These are phyloP conservation scores for Sporopachydermia lactativora DNA, from an alignment of 805 yeast genomes.

Conservation along the genomic window DNA sequence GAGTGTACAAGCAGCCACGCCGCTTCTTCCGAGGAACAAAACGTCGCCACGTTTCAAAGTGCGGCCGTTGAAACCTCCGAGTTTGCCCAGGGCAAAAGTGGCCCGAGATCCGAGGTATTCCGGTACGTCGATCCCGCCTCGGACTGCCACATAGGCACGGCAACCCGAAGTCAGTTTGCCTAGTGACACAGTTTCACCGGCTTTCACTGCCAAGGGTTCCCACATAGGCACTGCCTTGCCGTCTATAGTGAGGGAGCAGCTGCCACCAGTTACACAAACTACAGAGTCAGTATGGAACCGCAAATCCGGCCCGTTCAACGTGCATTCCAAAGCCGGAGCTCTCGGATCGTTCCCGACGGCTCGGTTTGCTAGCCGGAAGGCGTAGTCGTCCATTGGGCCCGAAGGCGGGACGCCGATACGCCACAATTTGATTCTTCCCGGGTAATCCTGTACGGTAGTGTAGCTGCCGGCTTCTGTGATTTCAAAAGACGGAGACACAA, in stretches of 20 bases:
- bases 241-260: slow-evolving; percentile 50
- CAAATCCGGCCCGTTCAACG: slow-evolving; percentile 76
- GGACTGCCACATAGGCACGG: slow-evolving; percentile 76
- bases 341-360: slow-evolving; percentile 74
- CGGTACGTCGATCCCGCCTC: slow-evolving; percentile 90
- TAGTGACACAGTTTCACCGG: slow-evolving; percentile 66
- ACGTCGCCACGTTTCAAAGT: slow-evolving; percentile 88
- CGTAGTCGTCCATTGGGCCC: slow-evolving; percentile 93
- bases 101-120: slow-evolving; percentile 94
- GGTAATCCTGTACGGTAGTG: slow-evolving; percentile 93
- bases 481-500: slow-evolving; percentile 76
- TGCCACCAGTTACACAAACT: slow-evolving; percentile 82
- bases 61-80: slow-evolving; percentile 94
- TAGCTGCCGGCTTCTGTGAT: slow-evolving; percentile 82
- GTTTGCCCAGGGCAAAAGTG: slow-evolving; percentile 78
- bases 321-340: slow-evolving; percentile 85
- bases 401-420: slow-evolving; percentile 95
- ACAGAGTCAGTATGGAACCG: slow-evolving; percentile 71
- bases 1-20: slow-evolving; percentile 46
- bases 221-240: slow-evolving; percentile 45
- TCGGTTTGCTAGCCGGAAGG: slow-evolving; percentile 80
- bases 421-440: slow-evolving; percentile 80
- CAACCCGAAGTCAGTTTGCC: slow-evolving; percentile 62
- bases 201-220: slow-evolving; percentile 54
- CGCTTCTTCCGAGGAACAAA: slow-evolving; percentile 70